Percentiles rank a stretch among this genome's conserved stretches.
Evolutionary conservation across 2,329 filamentous ascomycete species (phyloP).

Genomic region (Dactylonectria estremocensis): DNA sequence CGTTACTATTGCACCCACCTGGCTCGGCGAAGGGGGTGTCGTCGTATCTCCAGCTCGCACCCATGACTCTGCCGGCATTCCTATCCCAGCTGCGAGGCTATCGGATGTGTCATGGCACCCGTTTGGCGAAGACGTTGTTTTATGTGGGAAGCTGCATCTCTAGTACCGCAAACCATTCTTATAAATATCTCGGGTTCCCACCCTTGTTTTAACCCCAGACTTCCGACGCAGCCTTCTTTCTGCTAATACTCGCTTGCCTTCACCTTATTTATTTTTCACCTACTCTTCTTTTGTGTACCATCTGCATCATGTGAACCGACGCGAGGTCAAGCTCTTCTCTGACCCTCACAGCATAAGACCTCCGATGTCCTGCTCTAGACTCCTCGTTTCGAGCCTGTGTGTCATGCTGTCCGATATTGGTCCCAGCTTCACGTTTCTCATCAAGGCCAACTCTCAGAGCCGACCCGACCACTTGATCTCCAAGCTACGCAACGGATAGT

Average conservation of each 20-base stretch:
- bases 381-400: neutral
- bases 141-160: slow-evolving; percentile 76
- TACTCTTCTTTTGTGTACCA: neutral
- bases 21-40: slow-evolving; percentile 88
- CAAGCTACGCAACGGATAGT: slow-evolving; percentile 54
- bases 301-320: slow-evolving; percentile 5
- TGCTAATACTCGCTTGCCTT: neutral
- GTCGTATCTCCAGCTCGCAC: slow-evolving; percentile 79
- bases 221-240: neutral
- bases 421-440: neutral
- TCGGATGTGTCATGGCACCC: slow-evolving; percentile 80
- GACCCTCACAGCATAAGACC: neutral
- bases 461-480: slow-evolving; percentile 52
- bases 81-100: slow-evolving; percentile 75
- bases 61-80: slow-evolving; percentile 63
- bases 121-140: slow-evolving; percentile 85
- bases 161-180: slow-evolving; percentile 37
- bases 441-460: slow-evolving; percentile 24
- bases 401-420: neutral
- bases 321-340: neutral
- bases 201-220: neutral
- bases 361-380: neutral
- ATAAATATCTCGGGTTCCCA: slow-evolving; percentile 34
- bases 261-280: neutral
- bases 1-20: slow-evolving; percentile 90